Percentiles rank a stretch among this genome's conserved stretches.
These are phyloP conservation scores for Liquidambar formosana DNA, from an alignment of 164 flowering plant species.

Conservation along the genomic window DNA sequence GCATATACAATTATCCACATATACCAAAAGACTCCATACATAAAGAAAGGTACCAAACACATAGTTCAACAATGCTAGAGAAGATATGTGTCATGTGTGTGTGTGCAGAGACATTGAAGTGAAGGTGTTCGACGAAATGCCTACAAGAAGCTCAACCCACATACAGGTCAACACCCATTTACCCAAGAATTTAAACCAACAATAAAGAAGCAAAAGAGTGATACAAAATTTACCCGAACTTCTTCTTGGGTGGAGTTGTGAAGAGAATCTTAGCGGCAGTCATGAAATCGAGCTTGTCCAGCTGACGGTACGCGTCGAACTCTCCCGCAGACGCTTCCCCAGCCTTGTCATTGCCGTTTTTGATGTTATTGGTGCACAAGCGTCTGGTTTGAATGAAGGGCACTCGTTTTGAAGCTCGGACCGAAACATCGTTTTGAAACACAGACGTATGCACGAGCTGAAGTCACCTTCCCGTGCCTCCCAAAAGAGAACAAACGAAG, in stretches of 20 bases:
- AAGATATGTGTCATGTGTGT: neutral
- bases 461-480: too few species aligned
- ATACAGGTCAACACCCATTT: too few species aligned
- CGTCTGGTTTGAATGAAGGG: conserved; percentile 1
- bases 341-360: neutral
- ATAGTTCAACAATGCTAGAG: too few species aligned
- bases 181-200: neutral
- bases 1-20: neutral
- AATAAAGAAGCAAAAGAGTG: neutral
- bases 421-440: too few species aligned
- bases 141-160: conserved; percentile 4
- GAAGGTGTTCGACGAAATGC: conserved; percentile 34
- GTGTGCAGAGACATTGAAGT: neutral
- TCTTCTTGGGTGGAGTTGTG: conserved; percentile 54
- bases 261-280: conserved; percentile 81
- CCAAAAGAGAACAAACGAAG: too few species aligned
- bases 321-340: conserved; percentile 11
- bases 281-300: conserved; percentile 81
- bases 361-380: conserved; percentile 12
- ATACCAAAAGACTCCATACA: too few species aligned
- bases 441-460: too few species aligned
- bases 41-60: too few species aligned
- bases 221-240: conserved; percentile 60
- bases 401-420: neutral
- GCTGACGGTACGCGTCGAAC: conserved; percentile 42